A percentile compares a stretch with the other conserved stretches of the same genome.
phyloP scores from a whole-genome alignment of 441 rosid species.

The Omphalea diandra region DNA sequence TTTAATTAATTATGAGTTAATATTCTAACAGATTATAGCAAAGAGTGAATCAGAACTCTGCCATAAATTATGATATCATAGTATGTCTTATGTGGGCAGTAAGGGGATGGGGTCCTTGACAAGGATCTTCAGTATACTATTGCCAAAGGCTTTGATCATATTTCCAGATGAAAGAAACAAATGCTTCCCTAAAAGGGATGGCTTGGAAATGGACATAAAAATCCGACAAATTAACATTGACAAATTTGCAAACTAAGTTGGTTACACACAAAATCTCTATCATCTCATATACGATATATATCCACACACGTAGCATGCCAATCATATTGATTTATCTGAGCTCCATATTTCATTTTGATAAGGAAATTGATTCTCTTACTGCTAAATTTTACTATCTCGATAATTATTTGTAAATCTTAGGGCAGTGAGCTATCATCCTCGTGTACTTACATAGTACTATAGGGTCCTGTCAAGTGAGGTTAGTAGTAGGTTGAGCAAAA shows the following conservation, averaged over 20 bases:
- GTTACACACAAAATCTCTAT: constrained; percentile 10
- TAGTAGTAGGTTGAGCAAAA: no score
- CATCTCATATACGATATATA: background rate
- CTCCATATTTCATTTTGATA: background rate
- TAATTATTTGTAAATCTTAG: no score
- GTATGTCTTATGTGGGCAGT: background rate
- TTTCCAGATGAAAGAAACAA: background rate
- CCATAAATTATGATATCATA: background rate
- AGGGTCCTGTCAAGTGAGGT: no score
- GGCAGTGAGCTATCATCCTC: no score
- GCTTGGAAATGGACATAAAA: constrained; percentile 4
- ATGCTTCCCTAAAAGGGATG: background rate
- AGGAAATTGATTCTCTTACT: background rate
- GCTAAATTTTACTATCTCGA: background rate
- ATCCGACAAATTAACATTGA: background rate
- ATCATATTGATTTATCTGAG: background rate
- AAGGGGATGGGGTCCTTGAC: constrained; percentile 16
- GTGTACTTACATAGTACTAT: no score
- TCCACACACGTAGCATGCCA: background rate
- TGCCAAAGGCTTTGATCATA: constrained; percentile 5
- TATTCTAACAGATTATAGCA: no score
- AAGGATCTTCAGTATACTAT: constrained; percentile 9
- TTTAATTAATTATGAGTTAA: background rate
- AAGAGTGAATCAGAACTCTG: background rate
- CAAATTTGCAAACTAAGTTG: constrained; percentile 3